phyloP scores from a whole-genome alignment of 75 land plant species.

The Larix kaempferi region DNA sequence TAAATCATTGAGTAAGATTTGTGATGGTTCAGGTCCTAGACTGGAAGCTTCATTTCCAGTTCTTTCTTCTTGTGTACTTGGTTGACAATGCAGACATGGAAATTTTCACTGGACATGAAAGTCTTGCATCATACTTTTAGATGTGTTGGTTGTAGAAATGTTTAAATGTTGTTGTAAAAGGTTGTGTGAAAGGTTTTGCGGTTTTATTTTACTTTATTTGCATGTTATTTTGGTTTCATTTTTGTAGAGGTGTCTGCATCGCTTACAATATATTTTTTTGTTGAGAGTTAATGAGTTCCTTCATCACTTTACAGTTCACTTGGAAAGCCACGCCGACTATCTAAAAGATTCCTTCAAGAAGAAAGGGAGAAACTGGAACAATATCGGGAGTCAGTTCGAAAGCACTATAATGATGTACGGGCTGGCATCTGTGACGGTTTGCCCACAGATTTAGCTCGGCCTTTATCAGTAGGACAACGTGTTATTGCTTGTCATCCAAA shows the following conservation, averaged over 20 bases:
- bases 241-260: background rate
- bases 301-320: slow-evolving; percentile 28
- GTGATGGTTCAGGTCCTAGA: background rate
- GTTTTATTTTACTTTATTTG: background rate
- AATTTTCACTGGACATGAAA: background rate
- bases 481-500: slow-evolving; percentile 53
- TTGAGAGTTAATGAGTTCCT: background rate
- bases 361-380: slow-evolving; percentile 40
- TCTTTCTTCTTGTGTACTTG: background rate
- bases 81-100: background rate
- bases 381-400: slow-evolving; percentile 43
- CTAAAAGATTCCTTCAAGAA: slow-evolving; percentile 39
- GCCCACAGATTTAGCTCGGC: slow-evolving; percentile 47
- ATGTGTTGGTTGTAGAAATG: background rate
- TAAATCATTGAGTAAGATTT: background rate
- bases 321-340: slow-evolving; percentile 48
- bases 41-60: background rate
- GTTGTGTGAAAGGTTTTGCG: background rate
- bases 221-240: slow-evolving; percentile 4
- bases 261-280: background rate
- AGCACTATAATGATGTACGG: slow-evolving; percentile 34
- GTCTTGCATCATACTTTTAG: background rate
- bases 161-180: background rate
- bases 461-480: slow-evolving; percentile 44
- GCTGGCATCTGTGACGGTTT: slow-evolving; percentile 30